phyloP scores from a whole-genome alignment of 2,329 filamentous ascomycete genomes.

The Penicillium nordicum region DNA sequence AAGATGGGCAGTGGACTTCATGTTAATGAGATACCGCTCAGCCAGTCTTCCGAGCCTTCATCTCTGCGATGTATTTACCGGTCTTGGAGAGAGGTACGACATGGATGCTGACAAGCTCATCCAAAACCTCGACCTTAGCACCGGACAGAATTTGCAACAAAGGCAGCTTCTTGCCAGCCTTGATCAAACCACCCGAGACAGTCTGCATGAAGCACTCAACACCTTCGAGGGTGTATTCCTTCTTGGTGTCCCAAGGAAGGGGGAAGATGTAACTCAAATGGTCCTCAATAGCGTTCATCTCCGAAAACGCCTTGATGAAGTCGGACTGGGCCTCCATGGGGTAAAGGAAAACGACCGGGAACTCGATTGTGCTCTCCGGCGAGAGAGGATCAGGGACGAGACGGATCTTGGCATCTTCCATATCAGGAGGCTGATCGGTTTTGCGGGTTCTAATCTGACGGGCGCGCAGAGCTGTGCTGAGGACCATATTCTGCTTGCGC shows the following conservation, averaged over 20 bases:
- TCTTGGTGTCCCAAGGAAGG: slow-evolving; percentile 73
- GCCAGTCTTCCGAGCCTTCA: slow-evolving; percentile 66
- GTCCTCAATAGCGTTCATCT: slow-evolving; percentile 69
- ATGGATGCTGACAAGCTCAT: slow-evolving; percentile 78
- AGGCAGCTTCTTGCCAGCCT: slow-evolving; percentile 80
- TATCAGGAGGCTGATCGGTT: slow-evolving; percentile 72
- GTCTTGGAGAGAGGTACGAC: slow-evolving; percentile 72
- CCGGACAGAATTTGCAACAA: slow-evolving; percentile 70
- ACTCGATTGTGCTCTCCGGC: slow-evolving; percentile 65
- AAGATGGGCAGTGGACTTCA: neutral
- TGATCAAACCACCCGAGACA: slow-evolving; percentile 71
- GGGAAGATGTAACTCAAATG: slow-evolving; percentile 86
- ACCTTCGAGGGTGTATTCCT: slow-evolving; percentile 60
- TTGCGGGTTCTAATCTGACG: slow-evolving; percentile 66
- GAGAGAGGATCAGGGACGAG: slow-evolving; percentile 72
- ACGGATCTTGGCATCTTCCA: slow-evolving; percentile 74
- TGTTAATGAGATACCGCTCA: slow-evolving; percentile 15
- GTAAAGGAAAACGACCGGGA: slow-evolving; percentile 82
- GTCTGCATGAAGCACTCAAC: slow-evolving; percentile 94
- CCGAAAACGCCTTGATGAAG: slow-evolving; percentile 82
- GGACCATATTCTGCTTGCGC: slow-evolving; percentile 57
- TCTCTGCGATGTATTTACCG: slow-evolving; percentile 74
- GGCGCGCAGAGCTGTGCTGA: slow-evolving; percentile 64
- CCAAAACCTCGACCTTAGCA: slow-evolving; percentile 81
- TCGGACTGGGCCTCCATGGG: slow-evolving; percentile 78